phyloP scores from a whole-genome alignment of 768 basidiomycete species.

The Lactarius evosmus region DNA sequence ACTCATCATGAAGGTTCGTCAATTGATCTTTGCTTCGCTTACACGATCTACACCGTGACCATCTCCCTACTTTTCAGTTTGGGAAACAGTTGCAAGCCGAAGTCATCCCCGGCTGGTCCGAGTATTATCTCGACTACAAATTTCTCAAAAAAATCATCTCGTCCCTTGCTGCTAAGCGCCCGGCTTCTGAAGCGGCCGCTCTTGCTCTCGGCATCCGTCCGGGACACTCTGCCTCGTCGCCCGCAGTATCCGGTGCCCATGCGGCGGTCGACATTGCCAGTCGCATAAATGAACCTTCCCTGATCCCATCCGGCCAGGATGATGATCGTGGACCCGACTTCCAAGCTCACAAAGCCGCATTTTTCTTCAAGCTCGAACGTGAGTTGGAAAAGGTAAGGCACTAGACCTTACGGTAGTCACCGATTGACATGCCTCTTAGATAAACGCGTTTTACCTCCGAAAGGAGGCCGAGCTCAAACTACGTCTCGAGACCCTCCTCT shows the following conservation, averaged over 20 bases:
- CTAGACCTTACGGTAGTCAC: neutral
- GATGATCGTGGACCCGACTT: conserved; percentile 79
- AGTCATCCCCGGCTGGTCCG: conserved; percentile 95
- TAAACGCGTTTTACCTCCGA: conserved; percentile 96
- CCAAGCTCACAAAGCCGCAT: conserved; percentile 92
- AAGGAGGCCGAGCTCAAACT: conserved; percentile 94
- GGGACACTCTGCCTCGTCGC: conserved; percentile 43
- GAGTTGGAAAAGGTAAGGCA: conserved; percentile 86
- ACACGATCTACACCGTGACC: conserved; percentile 7
- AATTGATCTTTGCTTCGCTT: neutral
- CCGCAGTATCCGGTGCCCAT: conserved; percentile 34
- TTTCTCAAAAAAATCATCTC: conserved; percentile 98
- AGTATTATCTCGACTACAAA: conserved; percentile 97
- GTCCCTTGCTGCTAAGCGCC: conserved; percentile 84
- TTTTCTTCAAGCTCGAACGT: conserved; percentile 97
- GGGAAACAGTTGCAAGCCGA: conserved; percentile 96
- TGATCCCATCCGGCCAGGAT: conserved; percentile 64
- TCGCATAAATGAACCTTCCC: conserved; percentile 48
- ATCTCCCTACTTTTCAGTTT: conserved; percentile 54
- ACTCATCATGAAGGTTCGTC: conserved; percentile 35
- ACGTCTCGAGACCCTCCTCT: conserved; percentile 87
- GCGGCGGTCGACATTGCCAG: conserved; percentile 29
- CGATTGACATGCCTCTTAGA: conserved; percentile 47
- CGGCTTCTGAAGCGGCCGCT: conserved; percentile 85
- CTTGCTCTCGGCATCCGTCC: conserved; percentile 81